phyloP scores from a whole-genome alignment of 192 early-diverging fungal species.

The Dissophora globulifera region DNA sequence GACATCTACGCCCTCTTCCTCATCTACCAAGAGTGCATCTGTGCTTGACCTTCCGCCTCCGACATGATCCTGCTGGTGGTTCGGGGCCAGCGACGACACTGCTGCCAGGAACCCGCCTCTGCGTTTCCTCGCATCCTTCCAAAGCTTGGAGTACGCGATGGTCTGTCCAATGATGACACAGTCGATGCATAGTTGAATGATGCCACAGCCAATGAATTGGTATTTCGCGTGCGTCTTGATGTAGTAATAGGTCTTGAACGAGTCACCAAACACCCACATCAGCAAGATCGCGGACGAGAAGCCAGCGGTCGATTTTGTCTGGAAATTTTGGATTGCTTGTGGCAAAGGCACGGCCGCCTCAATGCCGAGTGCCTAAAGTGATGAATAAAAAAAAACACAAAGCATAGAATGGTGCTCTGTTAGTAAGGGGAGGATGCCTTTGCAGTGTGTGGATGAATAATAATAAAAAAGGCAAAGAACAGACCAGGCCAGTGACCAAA shows the following conservation, averaged over 20 bases:
- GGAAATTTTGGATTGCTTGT: slow-evolving; percentile 61
- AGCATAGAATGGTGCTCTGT: neutral
- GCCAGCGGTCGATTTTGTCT: slow-evolving; percentile 57
- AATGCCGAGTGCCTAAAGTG: slow-evolving; percentile 58
- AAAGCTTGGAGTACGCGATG: slow-evolving; percentile 57
- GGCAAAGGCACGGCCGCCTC: slow-evolving; percentile 70
- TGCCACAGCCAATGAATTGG: slow-evolving; percentile 66
- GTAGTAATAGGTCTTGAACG: slow-evolving; percentile 69
- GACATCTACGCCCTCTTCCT: slow-evolving; percentile 2
- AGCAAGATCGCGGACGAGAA: slow-evolving; percentile 58
- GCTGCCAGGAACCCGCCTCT: neutral
- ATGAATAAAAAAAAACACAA: neutral
- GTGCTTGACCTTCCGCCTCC: slow-evolving; percentile 31
- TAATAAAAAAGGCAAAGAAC: neutral
- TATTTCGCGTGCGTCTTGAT: slow-evolving; percentile 58
- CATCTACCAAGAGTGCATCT: slow-evolving; percentile 18
- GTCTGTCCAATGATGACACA: slow-evolving; percentile 60
- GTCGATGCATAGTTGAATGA: slow-evolving; percentile 65
- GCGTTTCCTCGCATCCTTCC: slow-evolving; percentile 15
- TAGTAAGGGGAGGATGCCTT: neutral
- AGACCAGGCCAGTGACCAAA: neutral
- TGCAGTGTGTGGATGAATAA: neutral
- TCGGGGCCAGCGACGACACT: no score
- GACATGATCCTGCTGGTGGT: slow-evolving; percentile 12
- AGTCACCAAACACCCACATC: slow-evolving; percentile 66